Evolutionary conservation across 306 rosid species (phyloP), one percentile per base, ranked within the genome.

Genomic region (Lathyrus sativus): DNA sequence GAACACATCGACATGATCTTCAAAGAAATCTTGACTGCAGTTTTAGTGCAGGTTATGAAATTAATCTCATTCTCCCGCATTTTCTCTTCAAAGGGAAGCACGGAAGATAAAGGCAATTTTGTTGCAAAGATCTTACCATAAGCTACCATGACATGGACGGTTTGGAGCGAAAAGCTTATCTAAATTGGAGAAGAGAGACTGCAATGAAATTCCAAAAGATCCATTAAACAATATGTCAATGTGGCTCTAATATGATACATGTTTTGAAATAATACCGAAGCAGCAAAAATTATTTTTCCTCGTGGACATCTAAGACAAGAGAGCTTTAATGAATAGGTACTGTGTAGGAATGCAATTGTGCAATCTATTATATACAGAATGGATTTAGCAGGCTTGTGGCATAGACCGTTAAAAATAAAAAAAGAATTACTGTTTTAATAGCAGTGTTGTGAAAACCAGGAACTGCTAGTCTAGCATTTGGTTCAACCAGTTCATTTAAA

Each of bases 61-160:
- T 10, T 62, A 22, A 15, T 62, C 56, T 62, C 26, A 55, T 29
- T 62, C 56, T 54, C 17, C 38, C 15, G 59, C 17, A 53, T 31
- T 35, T 73, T 53, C 45, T 57, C 58, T 44, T 22, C 54, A 66
- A 13, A 33, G 0, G 39, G 10, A 62, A 28, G 37, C 45, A 62
- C 48, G 22, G 65, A 55, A 65, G 12, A 39, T 65, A 62, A 28
- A 39, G 65, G 51, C 46, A 51, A 35, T 41, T 45, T 60, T 17
- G 50, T 22, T 42, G 55, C 43, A 67, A 61, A 74, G 65, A 66
- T 61, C 87, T 85, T 84, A 88, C 93, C 96, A 91, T 77, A 91
- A 85, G 85, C 93, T 82, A 81, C 80, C 75, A 72, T 91, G 91
- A 75, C 97, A 91, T 44, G 96, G 93, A 58, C 70, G 84, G 76